Base-by-base conservation (phyloP, 768 basidiomycete species). In the Psilocybe tampanensis region DNA sequence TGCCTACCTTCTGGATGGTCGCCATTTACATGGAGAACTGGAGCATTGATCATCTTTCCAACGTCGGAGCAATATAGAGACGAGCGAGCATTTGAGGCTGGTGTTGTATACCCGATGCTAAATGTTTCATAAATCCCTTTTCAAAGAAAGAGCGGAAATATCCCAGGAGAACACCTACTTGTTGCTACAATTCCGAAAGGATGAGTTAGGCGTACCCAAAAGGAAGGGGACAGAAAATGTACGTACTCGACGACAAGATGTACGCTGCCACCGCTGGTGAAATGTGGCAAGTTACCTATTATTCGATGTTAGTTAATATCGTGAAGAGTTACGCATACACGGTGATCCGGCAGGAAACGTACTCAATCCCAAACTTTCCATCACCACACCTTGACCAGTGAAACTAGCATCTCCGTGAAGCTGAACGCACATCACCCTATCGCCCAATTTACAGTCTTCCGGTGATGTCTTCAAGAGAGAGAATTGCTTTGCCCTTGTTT, bases 391-490 rank as follows among this genome's bases (percentile, higher is more conserved):
- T 68, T 96, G 95, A 0, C 94, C 95, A 0, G 89, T 83, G 66
- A 96, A 95, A 56, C 90, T 92, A 1, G 92, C 94, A 69, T 97
- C 95, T 2, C 95, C 95, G 60, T 96, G 95, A 45, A 97, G 71
- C 64, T 95, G 92, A 0, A 96, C 88, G 60, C 89, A 94, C 84
- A 96, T 88, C 2, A 88, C 95, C 64, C 80, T 82, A 68, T 88
- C 86, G 1, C 91, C 83, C 2, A 84, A 69, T 54, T 77, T 71
- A 60, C 83, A 84, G 48, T 82, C 77, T 2, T 72, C 73, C 4
- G 83, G 80, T 17, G 80, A 88, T 7, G 76, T 82, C 71, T 85
- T 90, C 43, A 95, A 76, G 1, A 96, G 78, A 0, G 90, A 80
- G 62, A 88, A 93, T 67, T 97, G 94, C 67, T 96, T 94, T 1